phyloP scores from a whole-genome alignment of 2,329 filamentous ascomycete genomes.

The Trichothecium roseum region DNA sequence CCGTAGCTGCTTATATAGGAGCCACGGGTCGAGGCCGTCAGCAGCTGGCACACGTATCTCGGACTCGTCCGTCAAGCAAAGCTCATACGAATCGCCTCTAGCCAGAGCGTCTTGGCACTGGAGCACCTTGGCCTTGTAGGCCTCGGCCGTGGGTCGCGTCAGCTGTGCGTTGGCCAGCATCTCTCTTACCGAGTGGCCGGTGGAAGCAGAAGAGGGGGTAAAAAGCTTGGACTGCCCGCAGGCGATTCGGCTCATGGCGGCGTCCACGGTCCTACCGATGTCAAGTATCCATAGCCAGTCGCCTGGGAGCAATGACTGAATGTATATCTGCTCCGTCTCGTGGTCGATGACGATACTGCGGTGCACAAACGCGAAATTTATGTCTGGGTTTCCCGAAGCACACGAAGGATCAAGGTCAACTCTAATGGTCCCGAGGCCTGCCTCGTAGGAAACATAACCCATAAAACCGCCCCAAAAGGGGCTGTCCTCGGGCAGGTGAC shows the following conservation, averaged over 20 bases:
- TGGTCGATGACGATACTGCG: slow-evolving; percentile 9
- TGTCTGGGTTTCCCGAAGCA: not conserved
- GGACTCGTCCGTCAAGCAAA: slow-evolving; percentile 9
- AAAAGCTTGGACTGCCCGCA: too few relatives aligned
- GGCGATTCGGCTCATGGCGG: too few relatives aligned
- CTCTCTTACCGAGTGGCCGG: too few relatives aligned
- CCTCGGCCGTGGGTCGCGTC: slow-evolving; percentile 2
- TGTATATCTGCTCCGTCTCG: not conserved
- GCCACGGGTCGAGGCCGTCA: slow-evolving; percentile 3
- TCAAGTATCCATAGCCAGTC: slow-evolving; percentile 3
- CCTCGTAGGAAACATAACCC: slow-evolving; percentile 9
- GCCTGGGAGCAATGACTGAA: slow-evolving; percentile 6
- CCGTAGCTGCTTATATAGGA: slow-evolving; percentile 8
- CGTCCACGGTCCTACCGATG: not conserved
- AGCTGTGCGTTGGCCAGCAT: slow-evolving; percentile 1
- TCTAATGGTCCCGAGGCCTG: slow-evolving; percentile 6
- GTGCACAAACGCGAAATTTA: slow-evolving; percentile 4
- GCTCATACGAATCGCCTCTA: slow-evolving; percentile 9
- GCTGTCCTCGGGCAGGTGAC: slow-evolving; percentile 3
- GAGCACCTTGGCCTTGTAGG: slow-evolving; percentile 7
- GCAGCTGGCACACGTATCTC: slow-evolving; percentile 36
- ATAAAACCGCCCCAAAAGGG: slow-evolving; percentile 10
- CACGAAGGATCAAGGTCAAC: not conserved
- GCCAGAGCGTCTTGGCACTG: slow-evolving; percentile 7
- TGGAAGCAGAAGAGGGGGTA: too few relatives aligned